These are phyloP conservation scores for Bondarzewia mesenterica DNA, from an alignment of 1,284 basidiomycete species.

Conservation along the genomic window DNA sequence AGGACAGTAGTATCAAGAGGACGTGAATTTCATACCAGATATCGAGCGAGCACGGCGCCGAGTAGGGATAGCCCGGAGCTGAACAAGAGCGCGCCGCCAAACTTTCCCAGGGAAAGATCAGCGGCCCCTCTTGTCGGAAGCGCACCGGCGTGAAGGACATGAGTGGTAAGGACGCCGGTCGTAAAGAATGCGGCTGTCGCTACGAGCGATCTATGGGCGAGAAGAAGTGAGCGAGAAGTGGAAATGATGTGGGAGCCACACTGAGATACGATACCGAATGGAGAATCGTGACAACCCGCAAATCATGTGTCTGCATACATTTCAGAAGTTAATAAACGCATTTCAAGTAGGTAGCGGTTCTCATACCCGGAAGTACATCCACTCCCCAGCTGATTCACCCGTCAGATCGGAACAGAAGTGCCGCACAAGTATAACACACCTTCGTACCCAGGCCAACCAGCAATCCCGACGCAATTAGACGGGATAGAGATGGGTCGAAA, in stretches of 20 bases:
- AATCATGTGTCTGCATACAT: conserved; percentile 52
- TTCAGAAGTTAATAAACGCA: background rate
- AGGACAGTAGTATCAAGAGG: background rate
- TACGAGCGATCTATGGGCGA: conserved; percentile 11
- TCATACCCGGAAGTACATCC: conserved; percentile 55
- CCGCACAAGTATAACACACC: conserved; percentile 25
- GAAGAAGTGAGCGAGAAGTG: background rate
- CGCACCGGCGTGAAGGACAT: conserved; percentile 28
- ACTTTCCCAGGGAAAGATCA: conserved; percentile 30
- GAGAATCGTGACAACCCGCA: conserved; percentile 59
- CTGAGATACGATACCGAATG: conserved; percentile 27
- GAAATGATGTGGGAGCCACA: background rate
- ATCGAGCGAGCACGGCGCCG: conserved; percentile 25
- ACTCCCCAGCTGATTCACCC: conserved; percentile 34
- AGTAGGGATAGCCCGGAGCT: conserved; percentile 30
- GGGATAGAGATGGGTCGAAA: conserved; percentile 19
- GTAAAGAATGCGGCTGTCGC: conserved; percentile 50
- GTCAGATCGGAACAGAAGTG: conserved; percentile 4
- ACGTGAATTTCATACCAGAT: conserved; percentile 24
- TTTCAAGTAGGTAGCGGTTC: conserved; percentile 3
- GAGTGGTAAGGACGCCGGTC: conserved; percentile 39
- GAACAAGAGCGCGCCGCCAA: conserved; percentile 27
- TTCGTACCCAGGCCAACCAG: conserved; percentile 58
- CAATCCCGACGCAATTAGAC: conserved; percentile 41
- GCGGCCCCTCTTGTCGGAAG: conserved; percentile 14